Percentiles rank a stretch among this genome's conserved stretches.
These are phyloP conservation scores for Stylosanthes scabra DNA, from an alignment of 331 rosid species.

Conservation along the genomic window DNA sequence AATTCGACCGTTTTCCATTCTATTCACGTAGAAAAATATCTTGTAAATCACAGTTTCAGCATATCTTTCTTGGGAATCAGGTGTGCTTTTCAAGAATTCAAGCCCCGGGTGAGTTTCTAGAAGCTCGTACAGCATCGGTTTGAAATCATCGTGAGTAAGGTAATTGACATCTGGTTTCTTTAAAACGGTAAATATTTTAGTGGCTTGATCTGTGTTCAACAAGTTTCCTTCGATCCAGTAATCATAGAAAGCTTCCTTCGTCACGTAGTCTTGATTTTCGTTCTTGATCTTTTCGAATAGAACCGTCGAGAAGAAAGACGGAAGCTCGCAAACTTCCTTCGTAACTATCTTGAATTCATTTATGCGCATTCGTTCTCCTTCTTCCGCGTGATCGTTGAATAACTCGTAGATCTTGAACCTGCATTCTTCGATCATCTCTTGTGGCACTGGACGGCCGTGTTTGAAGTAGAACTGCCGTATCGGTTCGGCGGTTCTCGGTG, in stretches of 20 bases:
- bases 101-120: slow-evolving; percentile 97
- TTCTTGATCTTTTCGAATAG: slow-evolving; percentile 87
- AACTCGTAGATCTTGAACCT: slow-evolving; percentile 64
- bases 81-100: slow-evolving; percentile 97
- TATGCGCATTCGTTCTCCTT: slow-evolving; percentile 77
- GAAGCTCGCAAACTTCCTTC: slow-evolving; percentile 97
- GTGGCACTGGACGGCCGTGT: slow-evolving; percentile 87
- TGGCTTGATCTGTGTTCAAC: slow-evolving; percentile 83
- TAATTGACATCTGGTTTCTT: slow-evolving; percentile 85
- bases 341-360: slow-evolving; percentile 84
- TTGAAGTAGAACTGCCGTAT: slow-evolving; percentile 97
- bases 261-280: slow-evolving; percentile 68
- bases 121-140: slow-evolving; percentile 92
- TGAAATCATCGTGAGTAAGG: slow-evolving; percentile 95
- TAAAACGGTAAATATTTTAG: slow-evolving; percentile 81
- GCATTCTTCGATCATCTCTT: slow-evolving; percentile 82
- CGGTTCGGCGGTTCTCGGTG: slow-evolving; percentile 58
- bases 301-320: slow-evolving; percentile 82
- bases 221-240: slow-evolving; percentile 89
- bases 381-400: slow-evolving; percentile 66
- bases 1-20: slow-evolving; percentile 89
- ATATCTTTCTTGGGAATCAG: slow-evolving; percentile 99
- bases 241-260: slow-evolving; percentile 88
- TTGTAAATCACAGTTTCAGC: slow-evolving; percentile 99
- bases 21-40: slow-evolving; percentile 95